Evolutionary conservation across 1,284 basidiomycete species (phyloP).

Genomic region (Meira miltonrushii): DNA sequence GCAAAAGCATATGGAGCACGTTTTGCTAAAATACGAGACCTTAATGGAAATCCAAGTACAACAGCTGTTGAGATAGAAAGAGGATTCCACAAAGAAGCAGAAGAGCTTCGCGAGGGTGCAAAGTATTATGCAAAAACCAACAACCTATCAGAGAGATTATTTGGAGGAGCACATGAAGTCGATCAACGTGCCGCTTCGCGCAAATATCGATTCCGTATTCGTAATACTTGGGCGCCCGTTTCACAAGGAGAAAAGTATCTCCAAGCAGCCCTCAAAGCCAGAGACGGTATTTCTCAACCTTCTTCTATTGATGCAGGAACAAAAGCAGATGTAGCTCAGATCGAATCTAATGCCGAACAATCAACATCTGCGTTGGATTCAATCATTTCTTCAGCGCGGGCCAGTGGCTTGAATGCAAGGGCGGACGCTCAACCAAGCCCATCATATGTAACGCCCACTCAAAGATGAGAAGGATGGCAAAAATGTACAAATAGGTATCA

Average conservation of each 20-base stretch:
- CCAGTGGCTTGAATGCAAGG: no score
- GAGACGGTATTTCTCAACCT: not conserved
- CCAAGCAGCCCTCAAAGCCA: conserved; percentile 28
- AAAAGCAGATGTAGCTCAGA: no score
- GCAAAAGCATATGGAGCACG: conserved; percentile 71
- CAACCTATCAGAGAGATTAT: conserved; percentile 5
- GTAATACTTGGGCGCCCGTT: conserved; percentile 2
- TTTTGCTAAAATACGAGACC: conserved; percentile 56
- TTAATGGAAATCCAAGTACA: not conserved
- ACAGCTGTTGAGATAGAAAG: conserved; percentile 31
- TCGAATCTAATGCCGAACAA: no score
- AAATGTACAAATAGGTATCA: no score
- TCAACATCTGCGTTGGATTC: no score
- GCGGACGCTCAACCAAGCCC: not conserved
- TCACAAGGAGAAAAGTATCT: conserved; percentile 27
- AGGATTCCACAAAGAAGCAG: conserved; percentile 39
- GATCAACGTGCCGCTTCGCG: conserved; percentile 16
- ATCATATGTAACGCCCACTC: no score
- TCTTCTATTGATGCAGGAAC: no score
- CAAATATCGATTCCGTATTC: conserved; percentile 27
- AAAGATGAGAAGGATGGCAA: no score
- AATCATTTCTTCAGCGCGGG: no score
- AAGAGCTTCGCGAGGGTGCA: conserved; percentile 39
- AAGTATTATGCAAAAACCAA: conserved; percentile 14
- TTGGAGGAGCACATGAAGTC: conserved; percentile 12